Percentiles rank a stretch among this genome's conserved stretches.
phyloP scores from a whole-genome alignment of 306 rosid genomes.

The Glycine tomentella region DNA sequence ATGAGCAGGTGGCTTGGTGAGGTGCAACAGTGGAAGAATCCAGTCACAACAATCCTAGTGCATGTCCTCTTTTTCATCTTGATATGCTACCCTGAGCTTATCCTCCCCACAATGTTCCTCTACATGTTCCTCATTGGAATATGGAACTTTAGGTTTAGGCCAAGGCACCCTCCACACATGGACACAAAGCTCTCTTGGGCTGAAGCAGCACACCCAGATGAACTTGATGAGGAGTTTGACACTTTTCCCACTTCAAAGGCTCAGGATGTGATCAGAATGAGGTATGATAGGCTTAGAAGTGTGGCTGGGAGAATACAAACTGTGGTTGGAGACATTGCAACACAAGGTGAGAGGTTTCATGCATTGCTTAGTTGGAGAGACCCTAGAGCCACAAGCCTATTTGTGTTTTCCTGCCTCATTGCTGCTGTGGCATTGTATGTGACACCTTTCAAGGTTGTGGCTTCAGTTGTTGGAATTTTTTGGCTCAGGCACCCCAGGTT shows the following conservation, averaged over 20 bases:
- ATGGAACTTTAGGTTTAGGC: constrained; percentile 72
- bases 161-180: constrained; percentile 79
- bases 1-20: constrained; percentile 76
- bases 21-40: constrained; percentile 79
- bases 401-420: constrained; percentile 44
- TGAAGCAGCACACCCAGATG: constrained; percentile 70
- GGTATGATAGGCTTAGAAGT: constrained; percentile 80
- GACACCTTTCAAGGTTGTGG: constrained; percentile 60
- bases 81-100: constrained; percentile 76
- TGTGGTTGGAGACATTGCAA: constrained; percentile 54
- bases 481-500: constrained; percentile 83
- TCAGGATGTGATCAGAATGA: constrained; percentile 68
- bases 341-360: constrained; percentile 56
- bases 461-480: constrained; percentile 61
- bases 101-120: constrained; percentile 75
- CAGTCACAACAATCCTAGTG: constrained; percentile 70
- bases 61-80: constrained; percentile 73
- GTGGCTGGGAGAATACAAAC: constrained; percentile 59
- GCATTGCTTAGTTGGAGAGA: constrained; percentile 52
- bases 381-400: constrained; percentile 54
- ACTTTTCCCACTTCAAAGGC: constrained; percentile 73
- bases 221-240: constrained; percentile 70
- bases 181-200: constrained; percentile 87
- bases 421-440: constrained; percentile 56
- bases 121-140: constrained; percentile 88